Base-by-base conservation (phyloP, 1,284 basidiomycete species). In the Papiliotrema fonsecae region DNA sequence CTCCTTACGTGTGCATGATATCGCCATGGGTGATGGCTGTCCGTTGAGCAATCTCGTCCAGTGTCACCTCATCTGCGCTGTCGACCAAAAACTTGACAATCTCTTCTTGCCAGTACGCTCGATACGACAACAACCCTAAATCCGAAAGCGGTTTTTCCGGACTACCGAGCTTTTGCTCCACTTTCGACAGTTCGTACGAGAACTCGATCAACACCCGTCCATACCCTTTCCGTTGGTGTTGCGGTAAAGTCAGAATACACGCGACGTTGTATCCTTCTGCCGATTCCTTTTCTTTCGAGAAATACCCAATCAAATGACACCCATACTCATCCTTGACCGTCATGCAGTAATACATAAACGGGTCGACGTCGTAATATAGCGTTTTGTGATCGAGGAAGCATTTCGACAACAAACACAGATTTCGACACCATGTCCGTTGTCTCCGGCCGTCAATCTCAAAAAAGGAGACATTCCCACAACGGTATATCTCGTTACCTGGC, bases 351-450 rank as follows among this genome's bases (percentile, higher is more conserved):
- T 93, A 99, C 79, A 99, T 81, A 78, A 99, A 99, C 4, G 96
- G 96, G 53, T 97, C 97, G 61, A 98, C 96, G 75, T 99, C 96
- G 77, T 97, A 99, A 77, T 98, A 98, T 59, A 99, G 79, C 25
- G 96, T 98, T 79, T 99, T 99, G 77, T 99, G 96, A 71, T 99
- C 96, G 58, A 99, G 83, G 75, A 99, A 99, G 71, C 91, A 96
- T 76, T 99, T 99, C 37, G 88, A 93, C 37, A 99, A 77, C 56
- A 99, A 78, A 74, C 94, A 98, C 51, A 99, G 76, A 75, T 99
- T 97, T 58, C 96, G 82, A 76, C 96, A 99, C 86, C 89, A 99
- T 1, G 91, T 88, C 64, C 97, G 78, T 70, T 98, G 94, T 54
- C 89, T 84, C 70, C 90, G 86, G 40, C 96, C 96, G 71, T 99